phyloP scores from a whole-genome alignment of 345 rosid genomes.

The Salix viminalis region DNA sequence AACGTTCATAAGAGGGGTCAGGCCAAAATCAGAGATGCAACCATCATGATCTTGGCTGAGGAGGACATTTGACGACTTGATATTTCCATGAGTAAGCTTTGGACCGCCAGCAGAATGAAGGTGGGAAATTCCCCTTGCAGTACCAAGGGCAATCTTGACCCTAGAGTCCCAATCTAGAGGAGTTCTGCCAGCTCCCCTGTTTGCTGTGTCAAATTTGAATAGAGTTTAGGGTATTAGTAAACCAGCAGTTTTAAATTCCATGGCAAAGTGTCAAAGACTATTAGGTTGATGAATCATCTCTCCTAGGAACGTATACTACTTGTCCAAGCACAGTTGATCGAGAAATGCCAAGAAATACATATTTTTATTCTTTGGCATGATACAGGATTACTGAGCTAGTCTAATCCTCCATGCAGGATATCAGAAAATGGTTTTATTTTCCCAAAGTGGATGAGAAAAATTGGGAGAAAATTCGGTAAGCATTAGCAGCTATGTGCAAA shows the following conservation, averaged over 20 bases:
- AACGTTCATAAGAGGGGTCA: constrained; percentile 57
- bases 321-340: background rate
- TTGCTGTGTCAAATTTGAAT: constrained; percentile 41
- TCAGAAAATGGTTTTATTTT: background rate
- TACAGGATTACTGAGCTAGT: background rate
- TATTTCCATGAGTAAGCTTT: constrained; percentile 74
- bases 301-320: background rate
- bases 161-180: constrained; percentile 73
- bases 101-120: constrained; percentile 67
- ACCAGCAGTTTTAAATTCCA: background rate
- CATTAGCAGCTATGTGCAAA: background rate
- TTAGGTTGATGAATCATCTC: background rate
- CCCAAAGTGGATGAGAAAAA: background rate
- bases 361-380: background rate
- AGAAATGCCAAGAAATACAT: background rate
- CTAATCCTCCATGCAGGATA: background rate
- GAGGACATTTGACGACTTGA: constrained; percentile 78
- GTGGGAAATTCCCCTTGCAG: constrained; percentile 70
- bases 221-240: constrained; percentile 2
- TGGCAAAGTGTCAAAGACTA: background rate
- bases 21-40: constrained; percentile 65
- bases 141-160: constrained; percentile 57
- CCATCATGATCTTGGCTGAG: constrained; percentile 52
- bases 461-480: background rate
- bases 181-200: constrained; percentile 45